Evolutionary conservation across 2,329 filamentous ascomycete genomes (phyloP).

Genomic region (Talaromyces sp.): DNA sequence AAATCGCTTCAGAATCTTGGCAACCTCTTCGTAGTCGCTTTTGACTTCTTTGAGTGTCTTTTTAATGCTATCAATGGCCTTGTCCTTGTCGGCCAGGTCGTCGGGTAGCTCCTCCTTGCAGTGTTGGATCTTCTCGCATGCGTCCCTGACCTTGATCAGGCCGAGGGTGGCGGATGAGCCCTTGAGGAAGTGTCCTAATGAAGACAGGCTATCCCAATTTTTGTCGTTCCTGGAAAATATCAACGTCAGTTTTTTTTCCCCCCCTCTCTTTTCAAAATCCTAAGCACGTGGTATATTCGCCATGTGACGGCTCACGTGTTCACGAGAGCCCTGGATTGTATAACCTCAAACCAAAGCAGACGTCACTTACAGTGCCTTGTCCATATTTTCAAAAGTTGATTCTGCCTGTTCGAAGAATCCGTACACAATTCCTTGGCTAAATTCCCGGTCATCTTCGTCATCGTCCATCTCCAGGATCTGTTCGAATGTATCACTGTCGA

Average conservation of each 20-base stretch:
- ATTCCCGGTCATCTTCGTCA: conserved; percentile 77
- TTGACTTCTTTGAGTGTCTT: conserved; percentile 69
- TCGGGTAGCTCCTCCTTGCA: conserved; percentile 66
- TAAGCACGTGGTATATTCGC: conserved; percentile 1
- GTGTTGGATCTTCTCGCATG: conserved; percentile 94
- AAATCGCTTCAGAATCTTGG: conserved; percentile 66
- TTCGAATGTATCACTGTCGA: conserved; percentile 77
- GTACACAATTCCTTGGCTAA: conserved; percentile 81
- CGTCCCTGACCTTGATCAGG: conserved; percentile 82
- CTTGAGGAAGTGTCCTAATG: conserved; percentile 92
- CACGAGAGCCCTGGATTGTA: neutral
- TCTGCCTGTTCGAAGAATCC: conserved; percentile 92
- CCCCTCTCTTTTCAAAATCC: neutral
- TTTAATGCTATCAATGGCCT: conserved; percentile 66
- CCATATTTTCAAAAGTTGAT: conserved; percentile 80
- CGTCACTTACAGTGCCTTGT: conserved; percentile 69
- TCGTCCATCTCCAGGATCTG: conserved; percentile 99
- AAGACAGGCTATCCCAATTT: conserved; percentile 71
- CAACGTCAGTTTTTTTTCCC: neutral
- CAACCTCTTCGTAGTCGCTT: conserved; percentile 69
- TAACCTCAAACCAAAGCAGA: neutral
- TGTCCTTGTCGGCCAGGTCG: conserved; percentile 61
- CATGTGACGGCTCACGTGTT: conserved; percentile 11
- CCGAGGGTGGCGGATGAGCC: conserved; percentile 94
- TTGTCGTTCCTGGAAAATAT: conserved; percentile 52